Base-by-base conservation (phyloP, 225 moss, liverwort and hornwort species). In the Physcomitrium patens region DNA sequence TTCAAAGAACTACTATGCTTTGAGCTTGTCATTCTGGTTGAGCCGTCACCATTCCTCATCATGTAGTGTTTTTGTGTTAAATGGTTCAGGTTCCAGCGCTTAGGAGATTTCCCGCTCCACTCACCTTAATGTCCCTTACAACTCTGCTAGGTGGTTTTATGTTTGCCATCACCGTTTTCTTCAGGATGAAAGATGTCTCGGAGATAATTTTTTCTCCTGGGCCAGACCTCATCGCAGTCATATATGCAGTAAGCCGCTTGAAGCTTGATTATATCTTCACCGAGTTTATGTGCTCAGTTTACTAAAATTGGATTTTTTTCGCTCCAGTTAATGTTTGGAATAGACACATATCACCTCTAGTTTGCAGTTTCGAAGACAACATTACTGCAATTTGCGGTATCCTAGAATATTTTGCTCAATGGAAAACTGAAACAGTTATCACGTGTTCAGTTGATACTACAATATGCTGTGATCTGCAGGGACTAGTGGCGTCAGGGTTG, bases 101-200 rank as follows among this genome's bases (percentile, higher is more conserved):
- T 76, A 83, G 60, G 73, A 80, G 84, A 59, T 91, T 84, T 45
- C 96, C 94, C 50, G 92, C 96, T 46, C 91, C 94, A 5, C 81
- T 89, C 50, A 89, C 96, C 0, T 64, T 97, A 18, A 74, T 91
- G 65, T 57, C 91, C 12, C 72, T 83, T 3, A 46, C 87, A 20
- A 57, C 84, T 37, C 65, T 83, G 57, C 67, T 89, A 0, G 96
- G 92, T 49, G 76, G 80, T 44, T 20, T 72, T 19, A 78, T 92
- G 68, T 83, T 97, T 19, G 73, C 87, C 43, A 26, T 67, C 57
- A 86, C 92, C 26, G 80, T 86, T 13, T 37, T 60, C 44, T 84
- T 86, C 31, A 90, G 84, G 56, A 77, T 93, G 19, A 73, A 79
- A 8, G 62, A 86, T 1, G 27, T 75, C 15, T 85, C 92, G 2